A percentile compares a stretch with the other conserved stretches of the same genome.
Evolutionary conservation across 352 stramenopile species (phyloP).

Genomic region (Globisporangium polare): DNA sequence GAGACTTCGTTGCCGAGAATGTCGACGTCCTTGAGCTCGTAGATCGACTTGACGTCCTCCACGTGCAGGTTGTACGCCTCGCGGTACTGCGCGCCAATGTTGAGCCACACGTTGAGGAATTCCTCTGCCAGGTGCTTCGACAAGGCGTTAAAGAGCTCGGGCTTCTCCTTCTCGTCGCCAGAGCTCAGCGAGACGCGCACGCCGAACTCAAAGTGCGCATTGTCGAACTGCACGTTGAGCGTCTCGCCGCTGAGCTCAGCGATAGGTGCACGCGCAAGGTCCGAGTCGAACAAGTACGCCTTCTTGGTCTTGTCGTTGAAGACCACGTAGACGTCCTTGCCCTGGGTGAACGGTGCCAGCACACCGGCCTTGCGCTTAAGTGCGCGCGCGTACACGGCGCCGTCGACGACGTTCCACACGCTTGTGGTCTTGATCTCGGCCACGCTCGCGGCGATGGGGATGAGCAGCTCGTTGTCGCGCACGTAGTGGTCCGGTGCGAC

Average conservation of each 20-base stretch:
- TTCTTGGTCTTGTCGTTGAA: constrained; percentile 10
- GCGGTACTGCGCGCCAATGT: constrained; percentile 19
- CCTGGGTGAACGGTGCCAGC: constrained; percentile 47
- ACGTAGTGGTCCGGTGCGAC: background rate
- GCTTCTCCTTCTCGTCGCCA: constrained; percentile 2
- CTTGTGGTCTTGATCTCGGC: background rate
- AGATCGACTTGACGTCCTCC: constrained; percentile 33
- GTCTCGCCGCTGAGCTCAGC: background rate
- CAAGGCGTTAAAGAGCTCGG: constrained; percentile 7
- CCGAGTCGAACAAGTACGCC: constrained; percentile 8
- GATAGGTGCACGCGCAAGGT: constrained; percentile 3
- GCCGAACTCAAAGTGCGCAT: constrained; percentile 10
- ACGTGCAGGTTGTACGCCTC: constrained; percentile 18
- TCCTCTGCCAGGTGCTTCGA: constrained; percentile 10
- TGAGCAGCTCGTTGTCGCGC: constrained; percentile 3
- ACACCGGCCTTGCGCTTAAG: constrained; percentile 61
- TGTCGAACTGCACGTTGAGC: constrained; percentile 6
- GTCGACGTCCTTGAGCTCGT: constrained; percentile 36
- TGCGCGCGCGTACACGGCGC: background rate
- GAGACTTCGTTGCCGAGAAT: constrained; percentile 40
- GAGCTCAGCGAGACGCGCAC: background rate
- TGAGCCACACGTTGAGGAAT: constrained; percentile 20
- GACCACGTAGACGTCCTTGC: constrained; percentile 47
- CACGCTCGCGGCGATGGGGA: constrained; percentile 1
- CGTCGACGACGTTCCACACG: background rate